Evolutionary conservation across 2,329 filamentous ascomycete species (phyloP), one percentile per base, ranked within the genome.

Genomic region (Aspergillus sojae): DNA sequence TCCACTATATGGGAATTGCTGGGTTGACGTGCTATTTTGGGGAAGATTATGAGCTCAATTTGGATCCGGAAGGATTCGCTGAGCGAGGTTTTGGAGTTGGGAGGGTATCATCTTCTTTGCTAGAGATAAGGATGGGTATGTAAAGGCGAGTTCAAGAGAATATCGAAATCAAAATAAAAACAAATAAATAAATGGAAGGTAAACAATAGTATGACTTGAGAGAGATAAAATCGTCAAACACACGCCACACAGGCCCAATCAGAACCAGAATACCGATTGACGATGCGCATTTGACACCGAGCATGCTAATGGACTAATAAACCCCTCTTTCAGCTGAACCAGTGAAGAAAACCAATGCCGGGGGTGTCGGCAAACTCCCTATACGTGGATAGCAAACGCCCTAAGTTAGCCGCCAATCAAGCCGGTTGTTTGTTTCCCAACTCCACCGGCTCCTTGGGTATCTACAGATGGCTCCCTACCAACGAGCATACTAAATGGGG

Each of bases 331-430:
- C 52, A 55, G 52, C 30, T 54, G 52, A 34, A 23, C 23, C 4
- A 14, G 30, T 23, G 52, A 55, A 55, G 52, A 23, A 55, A 19
- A 55, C 26, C 34, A 41, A 26, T 41, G 21, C 34, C 52, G 52
- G 52, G 32, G n/a, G 6, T 12, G 12, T 19, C n/a, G 52, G 52
- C 30, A 36, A 23, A 19, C 52, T 21, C 32, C 28, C 7, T 39
- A 55, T 55, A 55, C 52, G 52, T 55, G 52, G 52, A 55, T 4
- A 39, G 32, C 52, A 55, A 55, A 39, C 12, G 23, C 28, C 52
- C n/a, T 19, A 21, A 39, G 4, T 30, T 21, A 10, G 34, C 21
- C 32, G 32, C 52, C 52, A 55, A 55, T 55, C 52, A 39, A 39
- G 23, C 11, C 5, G 19, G 19, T 23, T 23, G 30, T 55, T 55